Evolutionary conservation across 768 basidiomycete genomes (phyloP), one percentile per base, ranked within the genome.

Genomic region (Suillus paluster): DNA sequence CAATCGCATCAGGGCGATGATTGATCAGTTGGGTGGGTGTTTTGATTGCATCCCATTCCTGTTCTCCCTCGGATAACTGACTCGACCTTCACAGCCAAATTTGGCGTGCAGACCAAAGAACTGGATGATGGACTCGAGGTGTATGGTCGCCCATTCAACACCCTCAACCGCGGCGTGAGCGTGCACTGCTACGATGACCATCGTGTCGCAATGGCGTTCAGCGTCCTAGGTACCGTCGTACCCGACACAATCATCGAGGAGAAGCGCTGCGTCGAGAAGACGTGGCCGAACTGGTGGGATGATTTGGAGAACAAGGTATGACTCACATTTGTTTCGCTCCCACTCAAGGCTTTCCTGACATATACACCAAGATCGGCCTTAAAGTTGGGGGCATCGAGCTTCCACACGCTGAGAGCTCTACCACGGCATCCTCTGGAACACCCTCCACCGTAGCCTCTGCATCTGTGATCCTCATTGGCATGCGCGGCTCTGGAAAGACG

Each of bases 231-330:
- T 21, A 83, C 89, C 5, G 84, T 94, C 4, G 77, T 94, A 44
- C 77, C 82, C 38, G 86, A 84, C n/a, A 91, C 92, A 3, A 79
- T 94, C 65, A 82, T 99, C 33, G 95, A 98, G 71, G 97, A 99
- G 79, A 97, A 97, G 77, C 83, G 96, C 58, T 98, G 97, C 70
- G 97, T 99, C 36, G 97, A 97, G 77, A 99, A 99, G 84, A 99
- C 97, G 0, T 99, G 97, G 97, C 97, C 97, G 0, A 96, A 95
- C 72, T 99, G 96, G 94, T 99, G 97, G 96, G 97, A 99, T 71
- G 97, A 99, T 75, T 81, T 99, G 27, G 86, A 93, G 72, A 95
- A 94, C 80, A 97, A 97, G 86, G 94, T 92, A 56, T 3, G 79
- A 48, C 21, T 17, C 41, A 45, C n/a, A 11, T 50, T 59, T 54